Conservation (phyloP, 495 filamentous ascomycete species). For the Neurospora sp. region DNA sequence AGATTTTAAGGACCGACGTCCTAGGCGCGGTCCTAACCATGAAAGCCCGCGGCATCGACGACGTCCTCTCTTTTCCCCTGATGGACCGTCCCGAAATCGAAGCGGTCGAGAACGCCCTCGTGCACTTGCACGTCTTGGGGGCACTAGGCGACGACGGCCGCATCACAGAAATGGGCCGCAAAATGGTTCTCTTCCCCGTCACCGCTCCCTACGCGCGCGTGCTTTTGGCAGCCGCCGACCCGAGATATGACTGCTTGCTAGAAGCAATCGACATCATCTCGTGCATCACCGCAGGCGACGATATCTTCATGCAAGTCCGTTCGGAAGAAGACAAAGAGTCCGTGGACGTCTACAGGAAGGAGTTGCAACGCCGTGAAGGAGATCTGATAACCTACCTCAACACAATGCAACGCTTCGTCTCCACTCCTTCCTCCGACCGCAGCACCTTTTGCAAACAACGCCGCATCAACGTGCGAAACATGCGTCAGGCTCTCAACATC, state of each 20-base stretch:
- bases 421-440: constrained; percentile 60
- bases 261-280: constrained; percentile 91
- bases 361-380: constrained; percentile 71
- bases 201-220: constrained; percentile 73
- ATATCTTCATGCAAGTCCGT: constrained; percentile 69
- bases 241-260: constrained; percentile 56
- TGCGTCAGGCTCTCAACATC: constrained; percentile 63
- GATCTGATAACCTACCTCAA: constrained; percentile 82
- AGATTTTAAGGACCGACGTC: constrained; percentile 85
- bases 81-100: constrained; percentile 72
- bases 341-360: constrained; percentile 58
- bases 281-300: constrained; percentile 72
- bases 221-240: constrained; percentile 65
- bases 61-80: constrained; percentile 75
- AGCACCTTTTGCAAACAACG: constrained; percentile 71
- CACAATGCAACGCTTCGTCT: constrained; percentile 65
- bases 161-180: constrained; percentile 63
- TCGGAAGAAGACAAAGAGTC: constrained; percentile 75
- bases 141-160: constrained; percentile 62
- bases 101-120: constrained; percentile 69
- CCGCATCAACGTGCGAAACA: constrained; percentile 69
- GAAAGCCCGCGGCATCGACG: constrained; percentile 81
- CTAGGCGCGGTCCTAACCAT: constrained; percentile 80
- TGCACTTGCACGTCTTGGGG: constrained; percentile 67
- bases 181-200: constrained; percentile 76